Percentiles rank a stretch among this genome's conserved stretches.
Conservation (phyloP, 2,329 filamentous ascomycete species). For the Arthrocladium fulminans region DNA sequence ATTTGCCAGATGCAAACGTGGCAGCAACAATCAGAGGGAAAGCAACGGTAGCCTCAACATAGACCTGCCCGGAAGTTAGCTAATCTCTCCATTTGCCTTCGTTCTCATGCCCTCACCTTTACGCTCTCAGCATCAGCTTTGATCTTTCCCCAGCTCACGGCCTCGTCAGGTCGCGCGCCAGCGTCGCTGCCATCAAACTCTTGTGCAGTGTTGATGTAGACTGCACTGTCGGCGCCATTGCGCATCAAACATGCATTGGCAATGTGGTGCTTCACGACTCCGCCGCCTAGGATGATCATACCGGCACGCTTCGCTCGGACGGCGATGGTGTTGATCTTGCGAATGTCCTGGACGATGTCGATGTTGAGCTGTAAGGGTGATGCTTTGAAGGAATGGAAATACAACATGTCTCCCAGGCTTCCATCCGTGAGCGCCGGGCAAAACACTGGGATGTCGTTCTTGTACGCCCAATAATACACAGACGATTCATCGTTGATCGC, state of each 20-base stretch:
- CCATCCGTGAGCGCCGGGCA: conserved; percentile 94
- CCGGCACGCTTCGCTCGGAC: conserved; percentile 79
- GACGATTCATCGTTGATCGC: conserved; percentile 90
- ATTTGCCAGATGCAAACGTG: conserved; percentile 46
- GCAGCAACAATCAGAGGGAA: conserved; percentile 60
- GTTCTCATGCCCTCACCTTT: conserved; percentile 53
- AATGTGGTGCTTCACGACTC: conserved; percentile 96
- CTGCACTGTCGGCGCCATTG: conserved; percentile 91
- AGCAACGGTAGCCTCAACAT: conserved; percentile 58
- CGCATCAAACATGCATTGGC: conserved; percentile 96
- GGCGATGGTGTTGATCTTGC: conserved; percentile 83
- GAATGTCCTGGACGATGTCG: conserved; percentile 90
- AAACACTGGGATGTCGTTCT: conserved; percentile 94
- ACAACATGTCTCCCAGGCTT: conserved; percentile 93
- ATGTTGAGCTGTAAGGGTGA: conserved; percentile 73
- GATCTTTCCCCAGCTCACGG: conserved; percentile 98
- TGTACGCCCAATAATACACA: conserved; percentile 95
- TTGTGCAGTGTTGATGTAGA: conserved; percentile 95
- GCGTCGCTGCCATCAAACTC: conserved; percentile 98
- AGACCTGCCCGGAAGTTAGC: conserved; percentile 37
- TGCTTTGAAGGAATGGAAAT: conserved; percentile 92
- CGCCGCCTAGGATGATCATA: conserved; percentile 92
- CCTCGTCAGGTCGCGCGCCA: conserved; percentile 88
- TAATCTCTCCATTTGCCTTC: not conserved
- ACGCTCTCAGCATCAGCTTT: conserved; percentile 79